Evolutionary conservation across 108 stramenopile genomes (phyloP).

Genomic region (Skeletonema marinoi): DNA sequence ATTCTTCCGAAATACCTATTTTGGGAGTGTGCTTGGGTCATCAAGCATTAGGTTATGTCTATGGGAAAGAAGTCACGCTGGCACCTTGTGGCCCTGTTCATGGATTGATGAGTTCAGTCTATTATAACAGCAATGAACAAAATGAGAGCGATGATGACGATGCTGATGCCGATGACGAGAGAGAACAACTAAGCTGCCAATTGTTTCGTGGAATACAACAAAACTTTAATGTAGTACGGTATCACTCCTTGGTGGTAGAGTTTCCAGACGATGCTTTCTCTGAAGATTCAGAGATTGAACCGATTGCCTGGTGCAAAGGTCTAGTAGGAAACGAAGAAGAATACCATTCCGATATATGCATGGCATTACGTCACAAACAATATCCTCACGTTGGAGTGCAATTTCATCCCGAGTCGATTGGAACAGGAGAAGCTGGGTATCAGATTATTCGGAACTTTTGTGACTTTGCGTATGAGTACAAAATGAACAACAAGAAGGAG

Average conservation of each 20-base stretch:
- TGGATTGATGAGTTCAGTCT: conserved; percentile 77
- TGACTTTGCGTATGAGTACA: conserved; percentile 32
- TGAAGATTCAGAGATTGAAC: conserved; percentile 30
- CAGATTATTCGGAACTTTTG: conserved; percentile 69
- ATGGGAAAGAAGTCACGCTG: conserved; percentile 58
- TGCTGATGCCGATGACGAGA: background rate
- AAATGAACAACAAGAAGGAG: background rate
- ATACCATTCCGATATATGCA: conserved; percentile 45
- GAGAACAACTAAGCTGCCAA: conserved; percentile 4
- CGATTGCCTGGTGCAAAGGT: conserved; percentile 53
- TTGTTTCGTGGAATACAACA: conserved; percentile 49
- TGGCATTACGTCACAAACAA: conserved; percentile 75
- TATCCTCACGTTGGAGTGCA: conserved; percentile 94
- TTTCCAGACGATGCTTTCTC: conserved; percentile 12
- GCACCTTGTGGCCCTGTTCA: conserved; percentile 84
- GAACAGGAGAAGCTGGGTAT: conserved; percentile 69
- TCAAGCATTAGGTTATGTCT: conserved; percentile 82
- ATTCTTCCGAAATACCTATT: conserved; percentile 67
- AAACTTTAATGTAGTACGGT: conserved; percentile 83
- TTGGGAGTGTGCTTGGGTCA: conserved; percentile 95
- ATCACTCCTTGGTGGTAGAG: conserved; percentile 89
- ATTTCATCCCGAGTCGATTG: conserved; percentile 95
- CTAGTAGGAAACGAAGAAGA: background rate
- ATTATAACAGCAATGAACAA: conserved; percentile 1
- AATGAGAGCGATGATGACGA: background rate